Conservation (phyloP, 352 stramenopile genomes). For the Aphanomyces invadans region DNA sequence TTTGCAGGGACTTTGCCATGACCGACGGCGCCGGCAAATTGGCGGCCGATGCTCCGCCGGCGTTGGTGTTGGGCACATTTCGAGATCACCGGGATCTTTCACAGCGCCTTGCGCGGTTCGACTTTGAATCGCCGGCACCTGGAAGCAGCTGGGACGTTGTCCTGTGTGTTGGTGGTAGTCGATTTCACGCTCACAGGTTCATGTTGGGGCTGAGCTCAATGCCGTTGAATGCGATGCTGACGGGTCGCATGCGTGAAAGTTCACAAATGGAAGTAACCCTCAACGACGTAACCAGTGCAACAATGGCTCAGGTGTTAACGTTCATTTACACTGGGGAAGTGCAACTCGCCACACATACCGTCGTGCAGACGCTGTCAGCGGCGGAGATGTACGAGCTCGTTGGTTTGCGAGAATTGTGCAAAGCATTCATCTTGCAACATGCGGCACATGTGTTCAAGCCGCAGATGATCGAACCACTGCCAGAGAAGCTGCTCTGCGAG, state of each 20-base stretch:
- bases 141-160: slow-evolving; percentile 20
- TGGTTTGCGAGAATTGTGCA: slow-evolving; percentile 74
- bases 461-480: slow-evolving; percentile 61
- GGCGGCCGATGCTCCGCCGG: background rate
- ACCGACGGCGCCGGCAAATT: background rate
- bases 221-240: slow-evolving; percentile 78
- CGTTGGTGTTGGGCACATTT: slow-evolving; percentile 6
- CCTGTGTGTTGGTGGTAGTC: slow-evolving; percentile 8
- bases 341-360: slow-evolving; percentile 57
- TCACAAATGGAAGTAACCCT: slow-evolving; percentile 63
- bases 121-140: slow-evolving; percentile 10
- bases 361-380: slow-evolving; percentile 63
- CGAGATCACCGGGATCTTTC: slow-evolving; percentile 19
- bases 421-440: slow-evolving; percentile 71
- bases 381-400: slow-evolving; percentile 79
- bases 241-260: slow-evolving; percentile 67
- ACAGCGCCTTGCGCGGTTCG: background rate
- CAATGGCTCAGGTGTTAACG: slow-evolving; percentile 75
- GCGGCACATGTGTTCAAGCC: slow-evolving; percentile 75
- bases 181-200: slow-evolving; percentile 72
- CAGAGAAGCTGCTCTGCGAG: slow-evolving; percentile 76
- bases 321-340: slow-evolving; percentile 85
- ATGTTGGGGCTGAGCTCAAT: slow-evolving; percentile 78
- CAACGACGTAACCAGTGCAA: slow-evolving; percentile 44
- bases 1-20: background rate